Base-by-base conservation (phyloP, 2,329 filamentous ascomycete genomes). In the Colletotrichum liaoningense region DNA sequence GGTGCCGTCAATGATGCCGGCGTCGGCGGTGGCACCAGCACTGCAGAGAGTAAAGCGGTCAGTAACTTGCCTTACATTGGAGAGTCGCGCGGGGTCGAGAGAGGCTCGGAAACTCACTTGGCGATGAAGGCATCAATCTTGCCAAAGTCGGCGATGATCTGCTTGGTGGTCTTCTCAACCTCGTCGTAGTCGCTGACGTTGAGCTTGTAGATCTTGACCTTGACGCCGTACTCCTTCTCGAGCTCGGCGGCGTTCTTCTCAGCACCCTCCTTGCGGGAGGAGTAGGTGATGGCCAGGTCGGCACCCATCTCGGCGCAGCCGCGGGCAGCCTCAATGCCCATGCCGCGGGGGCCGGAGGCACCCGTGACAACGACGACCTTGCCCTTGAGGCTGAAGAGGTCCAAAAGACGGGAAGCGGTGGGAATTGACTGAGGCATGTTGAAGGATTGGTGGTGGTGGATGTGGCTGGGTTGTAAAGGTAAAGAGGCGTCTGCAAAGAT, bases 71-170 rank as follows among this genome's bases (percentile, higher is more conserved):
- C 35, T 22, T 22, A 5, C 5, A 35, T 12, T 28, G 49, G n/a
- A 30, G 16, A 42, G 7, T 5, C 1, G 5, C 12, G 4, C 26
- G 16, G 24, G 22, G 24, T 5, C 22, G 4, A 11, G 3, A 11
- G 33, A 5, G 33, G 33, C 1, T 35, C 16, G 16, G 22, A 12
- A 46, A 90, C 92, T 54, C 88, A 92, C 82, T 95, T 95, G 78
- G 93, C 93, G 67, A 95, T 89, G 77, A 95, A 94, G 74, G 92
- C 89, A 76, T 95, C 93, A 71, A 95, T 90, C 62, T 91, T 90
- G 78, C 92, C 91, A 80, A 95, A 95, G 79, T 95, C 93, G 76
- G 86, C 84, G 80, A 93, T 88, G 76, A 95, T 91, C 42, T 95
- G 90, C 69, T 85, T 84, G 69, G 91, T 84, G 76, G 90, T 86